Percentiles rank a stretch among this genome's conserved stretches.
Evolutionary conservation across 2,329 filamentous ascomycete species (phyloP).

Genomic region (Diaporthe vaccinii): DNA sequence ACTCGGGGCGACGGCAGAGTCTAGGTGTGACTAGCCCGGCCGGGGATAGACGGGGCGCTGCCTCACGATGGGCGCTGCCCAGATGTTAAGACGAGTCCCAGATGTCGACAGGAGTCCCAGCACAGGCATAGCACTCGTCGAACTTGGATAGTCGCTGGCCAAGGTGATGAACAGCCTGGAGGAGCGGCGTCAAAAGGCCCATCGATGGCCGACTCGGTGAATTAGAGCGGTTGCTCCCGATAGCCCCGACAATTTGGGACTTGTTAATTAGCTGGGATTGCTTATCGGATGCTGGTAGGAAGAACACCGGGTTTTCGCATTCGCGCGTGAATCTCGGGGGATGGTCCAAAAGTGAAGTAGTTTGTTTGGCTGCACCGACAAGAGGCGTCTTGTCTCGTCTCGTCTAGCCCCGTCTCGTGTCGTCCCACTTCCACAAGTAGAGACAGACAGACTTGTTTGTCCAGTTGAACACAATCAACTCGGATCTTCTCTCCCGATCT

Average conservation of each 20-base stretch:
- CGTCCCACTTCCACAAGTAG: background rate
- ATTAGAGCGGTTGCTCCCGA: background rate
- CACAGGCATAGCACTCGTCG: background rate
- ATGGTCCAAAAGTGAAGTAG: background rate
- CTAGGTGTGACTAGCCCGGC: background rate
- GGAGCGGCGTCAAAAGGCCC: background rate
- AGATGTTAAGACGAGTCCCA: constrained; percentile 4
- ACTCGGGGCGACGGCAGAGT: background rate
- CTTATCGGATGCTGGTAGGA: background rate
- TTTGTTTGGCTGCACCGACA: background rate
- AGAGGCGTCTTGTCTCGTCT: background rate
- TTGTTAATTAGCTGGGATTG: background rate
- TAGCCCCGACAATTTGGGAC: background rate
- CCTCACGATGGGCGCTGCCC: constrained; percentile 8
- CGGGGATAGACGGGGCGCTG: background rate
- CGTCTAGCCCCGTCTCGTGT: background rate
- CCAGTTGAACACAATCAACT: too few species aligned
- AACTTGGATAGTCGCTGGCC: background rate
- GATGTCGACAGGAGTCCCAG: constrained; percentile 5
- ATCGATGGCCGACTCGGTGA: background rate
- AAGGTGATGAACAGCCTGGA: background rate
- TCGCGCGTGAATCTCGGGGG: background rate
- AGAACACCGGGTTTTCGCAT: background rate
- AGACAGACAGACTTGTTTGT: background rate
- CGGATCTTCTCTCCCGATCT: background rate